phyloP scores from a whole-genome alignment of 305 asterid species.

The Fraxinus sp. region DNA sequence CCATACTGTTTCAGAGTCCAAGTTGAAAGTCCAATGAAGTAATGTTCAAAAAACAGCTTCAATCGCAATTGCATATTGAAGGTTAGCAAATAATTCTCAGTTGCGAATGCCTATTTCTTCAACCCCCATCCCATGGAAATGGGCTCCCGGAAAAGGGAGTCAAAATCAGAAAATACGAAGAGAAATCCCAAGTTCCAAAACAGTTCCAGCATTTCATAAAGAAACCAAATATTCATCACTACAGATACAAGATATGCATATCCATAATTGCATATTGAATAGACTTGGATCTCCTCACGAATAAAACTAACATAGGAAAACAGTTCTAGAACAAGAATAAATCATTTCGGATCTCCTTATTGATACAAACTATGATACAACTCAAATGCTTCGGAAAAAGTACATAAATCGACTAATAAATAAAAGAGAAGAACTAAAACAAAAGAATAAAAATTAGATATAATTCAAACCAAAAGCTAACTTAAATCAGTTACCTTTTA shows the following conservation, averaged over 20 bases:
- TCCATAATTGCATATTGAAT: constrained; percentile 3
- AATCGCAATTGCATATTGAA: not conserved
- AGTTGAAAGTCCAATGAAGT: not conserved
- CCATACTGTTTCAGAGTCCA: not conserved
- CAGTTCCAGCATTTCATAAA: not conserved
- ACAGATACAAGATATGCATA: not conserved
- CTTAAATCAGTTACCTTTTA: constrained; percentile 38
- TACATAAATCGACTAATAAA: constrained; percentile 5
- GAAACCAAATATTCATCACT: not conserved
- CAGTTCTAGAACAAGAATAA: not conserved
- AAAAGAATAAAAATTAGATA: not conserved
- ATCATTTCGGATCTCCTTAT: not conserved
- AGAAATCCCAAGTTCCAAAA: not conserved
- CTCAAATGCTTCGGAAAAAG: not conserved
- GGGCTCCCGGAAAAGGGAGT: not conserved
- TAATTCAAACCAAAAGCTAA: not conserved
- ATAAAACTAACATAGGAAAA: not conserved
- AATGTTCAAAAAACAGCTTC: not conserved
- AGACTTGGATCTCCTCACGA: not conserved
- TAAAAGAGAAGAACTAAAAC: not conserved
- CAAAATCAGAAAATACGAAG: not conserved
- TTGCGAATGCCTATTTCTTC: not conserved
- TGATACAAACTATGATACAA: not conserved
- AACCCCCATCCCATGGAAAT: not conserved
- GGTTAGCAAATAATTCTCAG: not conserved